Evolutionary conservation across 2,329 filamentous ascomycete species (phyloP).

Genomic region (Trichoderma sp.): DNA sequence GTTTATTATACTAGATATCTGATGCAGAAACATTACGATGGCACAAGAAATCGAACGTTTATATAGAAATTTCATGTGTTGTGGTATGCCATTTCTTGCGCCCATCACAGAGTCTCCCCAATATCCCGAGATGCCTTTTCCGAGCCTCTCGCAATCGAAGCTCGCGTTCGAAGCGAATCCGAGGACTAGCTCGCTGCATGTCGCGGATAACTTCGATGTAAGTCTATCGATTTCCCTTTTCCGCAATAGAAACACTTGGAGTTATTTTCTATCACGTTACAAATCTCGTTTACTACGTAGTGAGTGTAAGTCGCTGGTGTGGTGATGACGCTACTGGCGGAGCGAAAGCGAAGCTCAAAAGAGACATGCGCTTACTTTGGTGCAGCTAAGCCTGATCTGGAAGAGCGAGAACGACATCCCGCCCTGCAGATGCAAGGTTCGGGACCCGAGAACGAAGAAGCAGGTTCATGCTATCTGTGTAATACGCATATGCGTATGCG

Average conservation of each 20-base stretch:
- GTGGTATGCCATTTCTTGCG: not conserved
- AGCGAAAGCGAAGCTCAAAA: slow-evolving; percentile 15
- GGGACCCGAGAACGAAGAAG: slow-evolving; percentile 14
- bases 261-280: not conserved
- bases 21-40: not conserved
- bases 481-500: not conserved
- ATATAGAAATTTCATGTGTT: not conserved
- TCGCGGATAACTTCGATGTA: not conserved
- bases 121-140: not conserved
- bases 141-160: too few species aligned
- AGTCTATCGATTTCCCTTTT: not conserved
- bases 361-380: not conserved
- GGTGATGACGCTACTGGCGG: not conserved
- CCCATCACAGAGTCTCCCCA: not conserved
- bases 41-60: not conserved
- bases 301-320: not conserved
- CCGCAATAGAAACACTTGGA: not conserved
- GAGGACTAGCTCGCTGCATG: not conserved
- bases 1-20: fast-evolving
- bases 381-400: not conserved
- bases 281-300: not conserved
- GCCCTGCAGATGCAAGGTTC: not conserved
- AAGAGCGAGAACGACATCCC: slow-evolving; percentile 18
- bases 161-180: not conserved
- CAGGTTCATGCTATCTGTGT: not conserved